These are phyloP conservation scores for Candida albicans DNA, from an alignment of 1,139 yeast genomes.

Conservation along the genomic window DNA sequence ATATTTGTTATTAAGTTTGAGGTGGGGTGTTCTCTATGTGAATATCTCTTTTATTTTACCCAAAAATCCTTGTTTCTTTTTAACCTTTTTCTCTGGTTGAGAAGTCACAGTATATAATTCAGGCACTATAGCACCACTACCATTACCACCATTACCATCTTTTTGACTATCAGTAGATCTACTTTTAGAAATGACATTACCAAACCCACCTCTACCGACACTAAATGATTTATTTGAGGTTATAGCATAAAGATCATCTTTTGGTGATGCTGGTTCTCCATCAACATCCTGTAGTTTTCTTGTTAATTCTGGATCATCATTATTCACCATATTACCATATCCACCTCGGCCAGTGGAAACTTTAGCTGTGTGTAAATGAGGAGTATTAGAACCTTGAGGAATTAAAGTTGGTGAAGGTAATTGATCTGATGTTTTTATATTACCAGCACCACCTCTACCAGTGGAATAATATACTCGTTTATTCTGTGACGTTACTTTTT, in stretches of 20 bases:
- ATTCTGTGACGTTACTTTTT: slow-evolving; percentile 14
- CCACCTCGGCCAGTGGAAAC: slow-evolving; percentile 83
- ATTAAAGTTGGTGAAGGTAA: slow-evolving; percentile 55
- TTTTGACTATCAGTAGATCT: slow-evolving; percentile 10
- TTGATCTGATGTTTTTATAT: slow-evolving; percentile 49
- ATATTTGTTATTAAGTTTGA: too few species aligned
- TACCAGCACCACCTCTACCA: slow-evolving; percentile 83
- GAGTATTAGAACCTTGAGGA: slow-evolving; percentile 65
- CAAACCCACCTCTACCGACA: slow-evolving; percentile 52
- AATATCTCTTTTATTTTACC: slow-evolving; percentile 34
- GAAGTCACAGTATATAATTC: slow-evolving; percentile 30
- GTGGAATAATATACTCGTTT: slow-evolving; percentile 54
- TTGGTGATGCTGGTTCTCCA: slow-evolving; percentile 16
- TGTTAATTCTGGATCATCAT: slow-evolving; percentile 60
- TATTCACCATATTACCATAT: slow-evolving; percentile 72
- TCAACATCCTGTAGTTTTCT: slow-evolving; percentile 75
- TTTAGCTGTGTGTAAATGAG: slow-evolving; percentile 55
- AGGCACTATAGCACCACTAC: slow-evolving; percentile 4
- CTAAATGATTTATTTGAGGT: slow-evolving; percentile 40
- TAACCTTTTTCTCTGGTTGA: slow-evolving; percentile 20
- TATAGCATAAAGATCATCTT: slow-evolving; percentile 36
- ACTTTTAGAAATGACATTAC: slow-evolving; percentile 38
- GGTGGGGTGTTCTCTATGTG: slow-evolving; percentile 10
- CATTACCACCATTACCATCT: slow-evolving; percentile 2
- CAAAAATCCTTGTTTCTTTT: slow-evolving; percentile 29